These are phyloP conservation scores for Syzygium oleosum DNA, from an alignment of 345 rosid genomes.

Conservation along the genomic window DNA sequence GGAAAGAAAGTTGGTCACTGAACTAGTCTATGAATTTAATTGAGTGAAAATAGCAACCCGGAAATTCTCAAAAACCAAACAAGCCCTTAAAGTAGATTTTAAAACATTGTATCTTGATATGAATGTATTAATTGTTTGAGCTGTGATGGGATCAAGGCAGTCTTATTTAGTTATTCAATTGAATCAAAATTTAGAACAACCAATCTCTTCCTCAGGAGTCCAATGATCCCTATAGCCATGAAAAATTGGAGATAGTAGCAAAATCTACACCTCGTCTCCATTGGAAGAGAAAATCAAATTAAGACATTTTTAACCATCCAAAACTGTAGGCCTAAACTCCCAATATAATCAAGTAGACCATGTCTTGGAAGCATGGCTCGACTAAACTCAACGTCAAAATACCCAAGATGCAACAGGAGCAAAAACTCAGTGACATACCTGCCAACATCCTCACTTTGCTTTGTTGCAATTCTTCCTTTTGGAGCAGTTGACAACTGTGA, in stretches of 20 bases:
- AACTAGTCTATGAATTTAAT: neutral
- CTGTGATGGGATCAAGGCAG: neutral
- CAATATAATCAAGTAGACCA: neutral
- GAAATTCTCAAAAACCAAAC: neutral
- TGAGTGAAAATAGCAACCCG: neutral
- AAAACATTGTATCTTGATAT: neutral
- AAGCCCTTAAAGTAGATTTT: neutral
- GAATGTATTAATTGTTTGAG: neutral
- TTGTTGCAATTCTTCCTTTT: constrained; percentile 62
- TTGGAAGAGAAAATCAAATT: neutral
- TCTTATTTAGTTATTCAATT: neutral
- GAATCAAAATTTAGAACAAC: neutral
- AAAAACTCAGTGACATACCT: constrained; percentile 35
- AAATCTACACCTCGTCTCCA: neutral
- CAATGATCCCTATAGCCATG: neutral
- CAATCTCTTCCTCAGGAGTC: neutral
- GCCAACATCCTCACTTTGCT: constrained; percentile 46
- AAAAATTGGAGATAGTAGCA: neutral
- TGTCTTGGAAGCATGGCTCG: neutral
- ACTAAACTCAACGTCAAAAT: neutral
- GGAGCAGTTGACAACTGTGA: constrained; percentile 80
- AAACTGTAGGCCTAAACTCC: neutral
- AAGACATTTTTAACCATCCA: neutral
- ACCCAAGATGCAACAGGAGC: neutral
- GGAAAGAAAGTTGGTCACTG: neutral